Conservation (phyloP, 495 filamentous ascomycete genomes). For the Aspergillus ellipticus region DNA sequence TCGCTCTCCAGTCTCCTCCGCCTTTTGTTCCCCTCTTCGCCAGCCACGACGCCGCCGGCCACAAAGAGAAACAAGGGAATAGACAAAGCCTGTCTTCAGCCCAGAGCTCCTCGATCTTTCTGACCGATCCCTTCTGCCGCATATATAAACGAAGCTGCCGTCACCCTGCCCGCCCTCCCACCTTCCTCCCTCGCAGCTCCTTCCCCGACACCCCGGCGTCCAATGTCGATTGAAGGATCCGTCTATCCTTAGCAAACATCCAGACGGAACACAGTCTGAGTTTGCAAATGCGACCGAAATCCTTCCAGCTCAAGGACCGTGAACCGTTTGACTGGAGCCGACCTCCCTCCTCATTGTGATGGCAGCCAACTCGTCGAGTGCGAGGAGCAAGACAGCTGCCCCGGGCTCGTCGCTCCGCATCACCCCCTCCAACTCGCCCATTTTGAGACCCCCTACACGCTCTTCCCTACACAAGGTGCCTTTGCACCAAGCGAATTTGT, state of each 20-base stretch:
- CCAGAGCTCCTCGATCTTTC: neutral
- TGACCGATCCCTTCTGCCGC: neutral
- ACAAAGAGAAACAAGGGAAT: neutral
- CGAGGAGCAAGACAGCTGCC: slow-evolving; percentile 36
- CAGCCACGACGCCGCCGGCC: slow-evolving; percentile 5
- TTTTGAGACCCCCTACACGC: slow-evolving; percentile 55
- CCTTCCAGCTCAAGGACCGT: slow-evolving; percentile 24
- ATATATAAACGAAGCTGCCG: neutral
- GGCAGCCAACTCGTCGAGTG: slow-evolving; percentile 35
- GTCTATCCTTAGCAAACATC: neutral
- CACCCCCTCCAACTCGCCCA: slow-evolving; percentile 77
- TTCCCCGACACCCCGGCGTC: neutral
- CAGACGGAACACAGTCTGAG: neutral
- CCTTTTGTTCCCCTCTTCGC: slow-evolving; percentile 3
- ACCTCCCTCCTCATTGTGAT: slow-evolving; percentile 19
- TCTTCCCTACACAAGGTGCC: slow-evolving; percentile 56
- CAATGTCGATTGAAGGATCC: slow-evolving; percentile 1
- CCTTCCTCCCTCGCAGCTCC: slow-evolving; percentile 4
- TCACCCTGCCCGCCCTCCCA: slow-evolving; percentile 1
- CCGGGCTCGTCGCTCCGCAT: slow-evolving; percentile 56
- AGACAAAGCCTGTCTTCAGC: neutral
- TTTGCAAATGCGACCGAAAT: slow-evolving; percentile 16
- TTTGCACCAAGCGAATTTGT: slow-evolving; percentile 52
- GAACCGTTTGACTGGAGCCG: slow-evolving; percentile 15
- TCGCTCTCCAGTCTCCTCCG: neutral